Percentiles rank a stretch among this genome's conserved stretches.
phyloP scores from a whole-genome alignment of 495 filamentous ascomycete species.

The Penicilliopsis zonata region DNA sequence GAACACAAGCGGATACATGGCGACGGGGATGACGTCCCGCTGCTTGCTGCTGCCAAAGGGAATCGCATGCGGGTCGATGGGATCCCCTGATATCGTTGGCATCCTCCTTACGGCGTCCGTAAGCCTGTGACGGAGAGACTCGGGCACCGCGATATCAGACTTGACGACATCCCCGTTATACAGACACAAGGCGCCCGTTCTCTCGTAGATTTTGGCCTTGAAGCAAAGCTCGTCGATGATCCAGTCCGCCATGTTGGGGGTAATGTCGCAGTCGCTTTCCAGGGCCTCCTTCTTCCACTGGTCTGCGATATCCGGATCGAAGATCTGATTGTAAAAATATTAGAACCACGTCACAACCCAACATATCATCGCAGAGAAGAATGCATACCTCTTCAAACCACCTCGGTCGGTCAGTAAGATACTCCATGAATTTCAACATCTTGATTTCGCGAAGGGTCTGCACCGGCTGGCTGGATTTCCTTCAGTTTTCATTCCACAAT shows the following conservation, averaged over 20 bases:
- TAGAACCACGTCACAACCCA: background rate
- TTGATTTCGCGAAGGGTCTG: slow-evolving; percentile 27
- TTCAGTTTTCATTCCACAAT: slow-evolving; percentile 2
- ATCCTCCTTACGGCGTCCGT: too few species aligned
- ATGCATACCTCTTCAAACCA: slow-evolving; percentile 44
- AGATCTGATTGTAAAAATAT: slow-evolving; percentile 12
- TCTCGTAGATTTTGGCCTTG: slow-evolving; percentile 29
- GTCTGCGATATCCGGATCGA: slow-evolving; percentile 24
- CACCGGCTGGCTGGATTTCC: slow-evolving; percentile 15
- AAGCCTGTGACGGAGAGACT: slow-evolving; percentile 19
- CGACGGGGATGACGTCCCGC: slow-evolving; percentile 29
- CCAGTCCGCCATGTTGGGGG: slow-evolving; percentile 36
- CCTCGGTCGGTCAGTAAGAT: slow-evolving; percentile 32
- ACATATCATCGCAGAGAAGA: background rate
- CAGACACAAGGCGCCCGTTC: slow-evolving; percentile 17
- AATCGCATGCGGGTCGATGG: slow-evolving; percentile 11
- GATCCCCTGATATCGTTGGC: too few species aligned
- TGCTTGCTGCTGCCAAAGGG: slow-evolving; percentile 10
- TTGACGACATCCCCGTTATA: slow-evolving; percentile 28
- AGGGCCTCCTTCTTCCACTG: slow-evolving; percentile 28
- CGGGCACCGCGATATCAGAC: slow-evolving; percentile 21
- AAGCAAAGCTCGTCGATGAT: slow-evolving; percentile 39
- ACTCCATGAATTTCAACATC: slow-evolving; percentile 27
- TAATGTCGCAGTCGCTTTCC: slow-evolving; percentile 19
- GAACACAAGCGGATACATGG: slow-evolving; percentile 32